A percentile compares a stretch with the other conserved stretches of the same genome.
Evolutionary conservation across 2,329 filamentous ascomycete species (phyloP).

Genomic region (Xylaria polymorpha): DNA sequence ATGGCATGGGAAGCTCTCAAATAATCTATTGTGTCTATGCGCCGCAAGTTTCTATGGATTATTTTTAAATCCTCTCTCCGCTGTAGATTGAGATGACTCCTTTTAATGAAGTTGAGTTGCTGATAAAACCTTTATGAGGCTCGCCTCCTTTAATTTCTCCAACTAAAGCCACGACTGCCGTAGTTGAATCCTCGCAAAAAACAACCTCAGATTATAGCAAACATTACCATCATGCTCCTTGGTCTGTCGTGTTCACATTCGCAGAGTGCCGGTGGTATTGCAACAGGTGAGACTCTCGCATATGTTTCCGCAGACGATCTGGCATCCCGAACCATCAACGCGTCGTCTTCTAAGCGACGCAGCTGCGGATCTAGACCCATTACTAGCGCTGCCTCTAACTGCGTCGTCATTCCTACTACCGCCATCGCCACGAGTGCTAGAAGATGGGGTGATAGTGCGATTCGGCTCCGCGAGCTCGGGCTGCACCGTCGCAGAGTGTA

Average conservation of each 20-base stretch:
- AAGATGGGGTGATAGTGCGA: constrained; percentile 9
- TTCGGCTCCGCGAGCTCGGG: constrained; percentile 61
- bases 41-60: background rate
- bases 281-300: constrained; percentile 50
- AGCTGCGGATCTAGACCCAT: constrained; percentile 26
- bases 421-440: background rate
- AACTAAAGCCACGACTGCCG: background rate
- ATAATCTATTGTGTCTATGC: constrained; percentile 3
- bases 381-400: constrained; percentile 7
- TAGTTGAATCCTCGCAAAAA: background rate
- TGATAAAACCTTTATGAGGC: background rate
- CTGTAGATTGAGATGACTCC: background rate
- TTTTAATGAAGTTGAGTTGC: background rate
- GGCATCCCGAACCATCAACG: constrained; percentile 43
- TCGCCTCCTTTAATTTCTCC: background rate
- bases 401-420: constrained; percentile 22
- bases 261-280: constrained; percentile 40
- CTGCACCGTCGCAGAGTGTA: constrained; percentile 78
- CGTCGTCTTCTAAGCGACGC: constrained; percentile 49
- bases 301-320: constrained; percentile 49
- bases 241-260: constrained; percentile 31
- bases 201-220: background rate
- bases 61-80: background rate
- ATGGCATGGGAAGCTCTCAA: background rate
- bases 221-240: background rate